Conservation (phyloP, 176 grass and related monocot genomes). For the Aegilops umbellulata region DNA sequence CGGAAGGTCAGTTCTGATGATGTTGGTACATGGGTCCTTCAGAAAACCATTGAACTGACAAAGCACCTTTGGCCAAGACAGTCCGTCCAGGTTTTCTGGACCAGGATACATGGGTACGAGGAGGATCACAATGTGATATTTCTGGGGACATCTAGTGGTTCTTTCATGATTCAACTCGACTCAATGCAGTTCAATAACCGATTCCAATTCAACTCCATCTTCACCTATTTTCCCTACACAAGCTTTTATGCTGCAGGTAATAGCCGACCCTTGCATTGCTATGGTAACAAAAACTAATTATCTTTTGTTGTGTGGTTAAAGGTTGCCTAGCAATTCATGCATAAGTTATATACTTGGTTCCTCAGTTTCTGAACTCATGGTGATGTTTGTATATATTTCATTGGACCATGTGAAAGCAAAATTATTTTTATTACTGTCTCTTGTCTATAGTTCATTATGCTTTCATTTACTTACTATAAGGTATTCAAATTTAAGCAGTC, state of each 20-base stretch:
- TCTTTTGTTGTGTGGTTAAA: not conserved
- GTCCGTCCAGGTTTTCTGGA: not conserved
- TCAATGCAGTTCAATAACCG: not conserved
- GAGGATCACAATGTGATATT: slow-evolving; percentile 6
- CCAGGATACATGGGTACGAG: not conserved
- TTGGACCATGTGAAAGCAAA: not conserved
- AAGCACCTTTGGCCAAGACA: not conserved
- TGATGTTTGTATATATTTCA: not conserved
- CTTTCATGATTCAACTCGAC: not conserved
- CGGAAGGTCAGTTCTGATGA: not conserved
- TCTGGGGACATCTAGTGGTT: not conserved
- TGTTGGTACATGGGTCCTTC: not conserved
- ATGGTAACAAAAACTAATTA: not conserved
- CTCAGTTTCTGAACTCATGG: not conserved
- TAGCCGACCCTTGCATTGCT: not conserved
- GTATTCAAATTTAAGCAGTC: too few species aligned
- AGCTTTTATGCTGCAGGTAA: not conserved
- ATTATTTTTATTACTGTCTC: not conserved
- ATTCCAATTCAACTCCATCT: not conserved
- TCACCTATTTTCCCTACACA: not conserved
- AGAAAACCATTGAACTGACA: not conserved
- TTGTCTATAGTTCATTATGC: not conserved
- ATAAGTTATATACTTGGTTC: not conserved
- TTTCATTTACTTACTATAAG: too few species aligned
- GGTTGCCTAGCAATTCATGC: not conserved